A percentile compares a stretch with the other conserved stretches of the same genome.
These are phyloP conservation scores for Albatrellus ellisii DNA, from an alignment of 768 basidiomycete species.

Conservation along the genomic window DNA sequence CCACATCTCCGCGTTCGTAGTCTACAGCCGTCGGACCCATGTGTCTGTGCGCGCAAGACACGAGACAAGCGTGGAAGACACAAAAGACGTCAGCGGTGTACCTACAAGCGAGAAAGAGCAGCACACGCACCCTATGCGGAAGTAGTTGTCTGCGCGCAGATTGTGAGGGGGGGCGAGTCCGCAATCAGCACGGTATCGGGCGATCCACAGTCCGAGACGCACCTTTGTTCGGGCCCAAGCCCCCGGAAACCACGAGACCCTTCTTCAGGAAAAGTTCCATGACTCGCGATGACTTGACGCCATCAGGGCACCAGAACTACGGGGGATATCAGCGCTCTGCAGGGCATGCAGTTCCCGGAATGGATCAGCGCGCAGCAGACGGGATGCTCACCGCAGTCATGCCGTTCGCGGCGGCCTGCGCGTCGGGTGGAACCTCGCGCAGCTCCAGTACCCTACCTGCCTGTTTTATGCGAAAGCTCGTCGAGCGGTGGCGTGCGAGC, in stretches of 20 bases:
- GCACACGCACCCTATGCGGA: slow-evolving; percentile 68
- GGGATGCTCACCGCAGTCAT: slow-evolving; percentile 68
- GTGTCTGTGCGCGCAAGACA: slow-evolving; percentile 44
- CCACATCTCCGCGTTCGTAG: slow-evolving; percentile 55
- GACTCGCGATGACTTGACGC: slow-evolving; percentile 63
- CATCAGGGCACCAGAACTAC: slow-evolving; percentile 76
- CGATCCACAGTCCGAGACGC: not conserved
- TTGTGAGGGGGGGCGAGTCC: not conserved
- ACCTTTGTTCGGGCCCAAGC: slow-evolving; percentile 28
- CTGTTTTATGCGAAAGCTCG: slow-evolving; percentile 54
- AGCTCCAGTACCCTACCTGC: slow-evolving; percentile 57
- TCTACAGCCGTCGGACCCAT: slow-evolving; percentile 86
- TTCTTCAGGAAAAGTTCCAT: slow-evolving; percentile 59
- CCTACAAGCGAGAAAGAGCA: not conserved
- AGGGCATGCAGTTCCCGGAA: not conserved
- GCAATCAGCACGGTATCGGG: not conserved
- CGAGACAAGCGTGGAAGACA: too few relatives aligned
- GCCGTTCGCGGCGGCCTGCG: slow-evolving; percentile 70
- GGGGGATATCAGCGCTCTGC: too few relatives aligned
- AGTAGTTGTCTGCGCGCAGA: slow-evolving; percentile 55
- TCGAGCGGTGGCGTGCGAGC: slow-evolving; percentile 60
- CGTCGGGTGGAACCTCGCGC: slow-evolving; percentile 50
- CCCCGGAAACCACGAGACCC: slow-evolving; percentile 76
- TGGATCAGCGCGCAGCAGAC: not conserved
- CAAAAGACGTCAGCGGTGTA: not conserved